phyloP scores from a whole-genome alignment of 495 filamentous ascomycete genomes.

The Penicillium mononematosum region DNA sequence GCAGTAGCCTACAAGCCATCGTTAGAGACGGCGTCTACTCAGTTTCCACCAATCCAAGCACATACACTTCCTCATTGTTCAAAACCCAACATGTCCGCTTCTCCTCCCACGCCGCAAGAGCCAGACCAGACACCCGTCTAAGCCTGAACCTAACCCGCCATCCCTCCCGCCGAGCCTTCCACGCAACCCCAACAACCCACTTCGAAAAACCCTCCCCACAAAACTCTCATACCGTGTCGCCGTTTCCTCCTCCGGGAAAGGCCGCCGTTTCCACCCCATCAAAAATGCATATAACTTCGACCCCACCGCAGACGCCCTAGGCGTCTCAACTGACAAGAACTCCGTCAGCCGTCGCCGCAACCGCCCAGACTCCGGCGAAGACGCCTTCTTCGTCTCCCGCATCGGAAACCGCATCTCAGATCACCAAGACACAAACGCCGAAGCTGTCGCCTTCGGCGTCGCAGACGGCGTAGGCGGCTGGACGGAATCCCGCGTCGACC shows the following conservation, averaged over 20 bases:
- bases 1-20: slow-evolving; percentile 38
- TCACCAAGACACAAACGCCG: slow-evolving; percentile 34
- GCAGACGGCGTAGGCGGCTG: slow-evolving; percentile 96
- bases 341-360: slow-evolving; percentile 31
- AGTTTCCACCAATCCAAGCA: slow-evolving; percentile 8
- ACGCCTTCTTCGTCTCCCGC: slow-evolving; percentile 89
- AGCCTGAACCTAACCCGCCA: background rate
- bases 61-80: slow-evolving; percentile 9
- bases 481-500: slow-evolving; percentile 85
- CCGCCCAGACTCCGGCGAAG: slow-evolving; percentile 81
- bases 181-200: slow-evolving; percentile 24
- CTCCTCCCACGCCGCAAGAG: slow-evolving; percentile 4
- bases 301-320: slow-evolving; percentile 55
- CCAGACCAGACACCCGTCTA: background rate
- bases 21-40: slow-evolving; percentile 24
- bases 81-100: slow-evolving; percentile 12
- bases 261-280: slow-evolving; percentile 65
- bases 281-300: slow-evolving; percentile 76
- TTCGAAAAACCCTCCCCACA: slow-evolving; percentile 18
- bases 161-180: slow-evolving; percentile 25
- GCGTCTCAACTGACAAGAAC: slow-evolving; percentile 43
- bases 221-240: slow-evolving; percentile 49
- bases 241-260: slow-evolving; percentile 72
- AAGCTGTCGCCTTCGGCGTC: slow-evolving; percentile 70
- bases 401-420: slow-evolving; percentile 48